phyloP scores from a whole-genome alignment of 495 filamentous ascomycete species.

The Aeminium ludgeri region DNA sequence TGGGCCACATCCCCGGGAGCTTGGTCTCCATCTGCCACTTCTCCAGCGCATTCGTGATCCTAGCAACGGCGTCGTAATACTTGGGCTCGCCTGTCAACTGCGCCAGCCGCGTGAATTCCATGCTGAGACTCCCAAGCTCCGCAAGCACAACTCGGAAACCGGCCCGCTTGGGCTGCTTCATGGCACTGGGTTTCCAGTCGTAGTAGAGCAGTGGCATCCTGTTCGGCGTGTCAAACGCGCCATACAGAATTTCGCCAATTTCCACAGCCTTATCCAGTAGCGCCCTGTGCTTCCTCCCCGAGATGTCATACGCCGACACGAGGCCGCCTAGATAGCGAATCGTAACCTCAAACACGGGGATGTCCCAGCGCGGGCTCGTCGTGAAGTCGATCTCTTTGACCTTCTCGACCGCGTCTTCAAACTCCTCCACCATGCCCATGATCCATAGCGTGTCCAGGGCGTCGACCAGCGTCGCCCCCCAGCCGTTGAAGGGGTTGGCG shows the following conservation, averaged over 20 bases:
- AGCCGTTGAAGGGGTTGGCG: conserved; percentile 72
- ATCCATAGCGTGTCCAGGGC: conserved; percentile 92
- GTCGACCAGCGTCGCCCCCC: conserved; percentile 91
- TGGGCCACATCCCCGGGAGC: conserved; percentile 73
- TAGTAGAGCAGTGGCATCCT: conserved; percentile 85
- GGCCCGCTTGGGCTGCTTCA: conserved; percentile 49
- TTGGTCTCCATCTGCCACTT: conserved; percentile 57
- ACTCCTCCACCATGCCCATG: conserved; percentile 80
- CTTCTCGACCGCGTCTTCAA: conserved; percentile 63
- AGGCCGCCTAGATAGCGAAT: conserved; percentile 29
- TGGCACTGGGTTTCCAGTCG: conserved; percentile 56
- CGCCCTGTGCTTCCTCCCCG: conserved; percentile 44
- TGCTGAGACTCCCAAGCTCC: conserved; percentile 75
- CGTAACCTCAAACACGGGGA: conserved; percentile 28
- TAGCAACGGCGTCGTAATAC: conserved; percentile 90
- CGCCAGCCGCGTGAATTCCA: conserved; percentile 88
- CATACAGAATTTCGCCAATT: conserved; percentile 75
- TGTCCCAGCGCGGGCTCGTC: conserved; percentile 35
- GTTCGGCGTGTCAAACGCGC: conserved; percentile 91
- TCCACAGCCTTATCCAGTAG: conserved; percentile 78
- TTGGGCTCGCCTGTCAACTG: conserved; percentile 74
- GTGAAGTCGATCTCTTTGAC: conserved; percentile 82
- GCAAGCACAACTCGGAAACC: conserved; percentile 48
- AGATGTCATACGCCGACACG: conserved; percentile 27
- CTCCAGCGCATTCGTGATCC: conserved; percentile 76